These are phyloP conservation scores for Botrytis deweyae DNA, from an alignment of 2,329 filamentous ascomycete species.

Conservation along the genomic window DNA sequence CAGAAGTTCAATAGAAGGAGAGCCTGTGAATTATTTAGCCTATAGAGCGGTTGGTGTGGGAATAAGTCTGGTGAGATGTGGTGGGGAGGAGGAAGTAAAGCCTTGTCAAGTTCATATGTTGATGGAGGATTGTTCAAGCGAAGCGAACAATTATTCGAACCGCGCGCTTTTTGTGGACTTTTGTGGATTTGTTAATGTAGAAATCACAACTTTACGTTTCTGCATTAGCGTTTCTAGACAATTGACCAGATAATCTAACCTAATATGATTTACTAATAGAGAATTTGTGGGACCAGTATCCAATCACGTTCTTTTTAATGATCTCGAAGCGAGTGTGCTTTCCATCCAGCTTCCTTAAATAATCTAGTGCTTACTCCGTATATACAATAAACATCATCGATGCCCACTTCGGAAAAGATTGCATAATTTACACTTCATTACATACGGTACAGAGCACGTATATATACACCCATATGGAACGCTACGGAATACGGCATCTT, in stretches of 20 bases:
- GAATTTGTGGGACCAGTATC: background rate
- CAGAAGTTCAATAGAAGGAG: background rate
- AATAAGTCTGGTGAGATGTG: background rate
- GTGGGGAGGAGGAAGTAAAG: background rate
- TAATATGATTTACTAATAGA: background rate
- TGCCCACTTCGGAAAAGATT: background rate
- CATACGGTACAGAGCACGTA: background rate
- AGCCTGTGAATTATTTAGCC: slow-evolving; percentile 4
- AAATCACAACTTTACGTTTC: slow-evolving; percentile 4
- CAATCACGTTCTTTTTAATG: background rate
- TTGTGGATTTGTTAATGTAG: background rate
- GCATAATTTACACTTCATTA: background rate
- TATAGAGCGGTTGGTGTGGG: background rate
- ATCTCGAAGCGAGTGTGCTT: slow-evolving; percentile 4
- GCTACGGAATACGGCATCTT: slow-evolving; percentile 7
- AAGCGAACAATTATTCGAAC: slow-evolving; percentile 13
- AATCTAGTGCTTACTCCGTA: slow-evolving; percentile 10
- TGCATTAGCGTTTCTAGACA: slow-evolving; percentile 7
- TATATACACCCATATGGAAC: background rate
- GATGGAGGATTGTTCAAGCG: slow-evolving; percentile 9
- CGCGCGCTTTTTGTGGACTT: slow-evolving; percentile 17
- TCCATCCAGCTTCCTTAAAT: background rate
- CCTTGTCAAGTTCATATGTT: slow-evolving; percentile 14
- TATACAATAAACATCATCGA: background rate
- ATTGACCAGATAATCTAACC: background rate